These are phyloP conservation scores for Nakazawaea wyomingensis DNA, from an alignment of 805 yeast species.

Conservation along the genomic window DNA sequence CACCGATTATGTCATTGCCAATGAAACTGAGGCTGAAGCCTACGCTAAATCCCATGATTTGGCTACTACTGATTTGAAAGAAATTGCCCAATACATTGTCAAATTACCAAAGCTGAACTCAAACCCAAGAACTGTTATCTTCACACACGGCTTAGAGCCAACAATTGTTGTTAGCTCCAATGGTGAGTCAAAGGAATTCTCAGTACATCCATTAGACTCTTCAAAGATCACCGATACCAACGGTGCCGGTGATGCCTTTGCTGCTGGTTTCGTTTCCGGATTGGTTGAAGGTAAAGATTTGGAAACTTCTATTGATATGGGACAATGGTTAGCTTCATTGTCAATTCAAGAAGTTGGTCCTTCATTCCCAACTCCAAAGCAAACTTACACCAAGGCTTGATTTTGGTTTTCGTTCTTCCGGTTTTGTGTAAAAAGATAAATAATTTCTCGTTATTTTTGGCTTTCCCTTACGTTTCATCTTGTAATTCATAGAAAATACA, in stretches of 20 bases:
- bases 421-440: too few species aligned
- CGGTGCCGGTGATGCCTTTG: slow-evolving; percentile 99
- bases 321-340: slow-evolving; percentile 94
- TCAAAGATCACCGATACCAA: slow-evolving; percentile 82
- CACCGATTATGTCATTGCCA: slow-evolving; percentile 88
- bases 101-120: slow-evolving; percentile 69
- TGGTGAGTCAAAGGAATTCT: slow-evolving; percentile 35
- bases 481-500: too few species aligned
- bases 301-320: slow-evolving; percentile 62
- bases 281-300: slow-evolving; percentile 68
- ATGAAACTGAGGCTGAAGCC: slow-evolving; percentile 95
- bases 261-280: slow-evolving; percentile 92
- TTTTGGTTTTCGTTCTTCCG: too few species aligned
- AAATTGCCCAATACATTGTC: slow-evolving; percentile 81
- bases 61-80: slow-evolving; percentile 53
- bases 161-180: slow-evolving; percentile 66
- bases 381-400: slow-evolving; percentile 33
- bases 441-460: too few species aligned
- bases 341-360: slow-evolving; percentile 95
- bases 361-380: slow-evolving; percentile 79
- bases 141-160: slow-evolving; percentile 94
- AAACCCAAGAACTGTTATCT: slow-evolving; percentile 78
- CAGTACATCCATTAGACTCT: slow-evolving; percentile 68
- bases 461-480: too few species aligned
- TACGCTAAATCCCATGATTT: slow-evolving; percentile 83